These are phyloP conservation scores for Hypoxylon sp. DNA, from an alignment of 2,329 filamentous ascomycete genomes.

Conservation along the genomic window DNA sequence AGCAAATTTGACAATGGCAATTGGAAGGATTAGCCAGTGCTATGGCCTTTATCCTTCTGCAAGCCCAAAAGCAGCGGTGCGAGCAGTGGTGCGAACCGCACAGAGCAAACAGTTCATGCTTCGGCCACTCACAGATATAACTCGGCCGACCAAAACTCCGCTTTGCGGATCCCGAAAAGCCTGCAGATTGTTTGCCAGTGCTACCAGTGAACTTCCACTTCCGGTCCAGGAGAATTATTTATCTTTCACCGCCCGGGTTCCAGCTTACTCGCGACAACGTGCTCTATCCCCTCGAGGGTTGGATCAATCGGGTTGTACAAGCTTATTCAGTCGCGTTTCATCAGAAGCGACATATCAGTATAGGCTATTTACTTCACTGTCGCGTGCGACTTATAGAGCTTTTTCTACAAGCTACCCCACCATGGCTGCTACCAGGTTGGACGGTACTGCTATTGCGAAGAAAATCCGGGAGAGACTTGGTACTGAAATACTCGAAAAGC, in stretches of 20 bases:
- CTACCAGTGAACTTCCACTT: slow-evolving; percentile 32
- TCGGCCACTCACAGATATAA: slow-evolving; percentile 37
- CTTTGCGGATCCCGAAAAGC: slow-evolving; percentile 49
- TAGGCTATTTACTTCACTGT: slow-evolving; percentile 35
- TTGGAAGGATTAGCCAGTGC: slow-evolving; percentile 24
- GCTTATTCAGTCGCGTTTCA: slow-evolving; percentile 29
- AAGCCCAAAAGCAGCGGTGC: slow-evolving; percentile 11
- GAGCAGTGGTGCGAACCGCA: slow-evolving; percentile 8
- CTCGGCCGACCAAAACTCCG: slow-evolving; percentile 44
- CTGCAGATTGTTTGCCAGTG: slow-evolving; percentile 38
- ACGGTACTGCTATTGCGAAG: slow-evolving; percentile 96
- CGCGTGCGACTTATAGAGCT: slow-evolving; percentile 46
- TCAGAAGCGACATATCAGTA: slow-evolving; percentile 26
- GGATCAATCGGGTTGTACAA: slow-evolving; percentile 31
- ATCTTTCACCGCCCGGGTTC: slow-evolving; percentile 34
- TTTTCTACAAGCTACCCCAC: slow-evolving; percentile 67
- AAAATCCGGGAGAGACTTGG: slow-evolving; percentile 87
- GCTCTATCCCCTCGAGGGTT: slow-evolving; percentile 32
- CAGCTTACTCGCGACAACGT: slow-evolving; percentile 39
- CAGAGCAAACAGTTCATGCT: slow-evolving; percentile 22
- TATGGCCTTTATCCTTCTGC: slow-evolving; percentile 20
- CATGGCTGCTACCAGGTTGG: slow-evolving; percentile 93
- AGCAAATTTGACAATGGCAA: slow-evolving; percentile 25
- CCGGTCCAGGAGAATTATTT: slow-evolving; percentile 9
- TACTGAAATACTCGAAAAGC: slow-evolving; percentile 83